phyloP scores from a whole-genome alignment of 1,284 basidiomycete species.

The Paramarasmius palmivorus region DNA sequence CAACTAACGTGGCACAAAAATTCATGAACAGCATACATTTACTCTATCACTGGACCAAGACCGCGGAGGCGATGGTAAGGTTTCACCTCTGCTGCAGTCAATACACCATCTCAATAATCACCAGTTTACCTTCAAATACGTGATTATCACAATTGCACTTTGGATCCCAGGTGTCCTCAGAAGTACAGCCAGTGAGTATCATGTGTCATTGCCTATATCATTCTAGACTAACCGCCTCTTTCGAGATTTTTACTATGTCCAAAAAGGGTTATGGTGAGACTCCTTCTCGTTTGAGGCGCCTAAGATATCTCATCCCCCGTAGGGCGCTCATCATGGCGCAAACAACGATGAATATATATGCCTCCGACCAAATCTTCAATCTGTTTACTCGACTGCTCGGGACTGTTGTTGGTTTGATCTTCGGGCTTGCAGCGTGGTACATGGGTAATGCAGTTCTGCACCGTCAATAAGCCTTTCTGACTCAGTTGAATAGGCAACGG shows the following conservation, averaged over 20 bases:
- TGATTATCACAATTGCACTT: slow-evolving; percentile 51
- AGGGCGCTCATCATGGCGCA: slow-evolving; percentile 73
- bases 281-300: neutral
- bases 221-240: neutral
- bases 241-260: slow-evolving; percentile 43
- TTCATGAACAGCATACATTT: slow-evolving; percentile 34
- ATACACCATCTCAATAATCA: no score
- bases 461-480: slow-evolving; percentile 2
- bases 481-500: slow-evolving; percentile 41
- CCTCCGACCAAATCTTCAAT: slow-evolving; percentile 61
- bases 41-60: slow-evolving; percentile 42
- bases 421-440: slow-evolving; percentile 63
- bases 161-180: slow-evolving; percentile 55
- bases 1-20: slow-evolving; percentile 42
- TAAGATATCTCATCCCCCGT: neutral
- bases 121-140: slow-evolving; percentile 60
- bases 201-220: neutral
- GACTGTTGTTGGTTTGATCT: slow-evolving; percentile 40
- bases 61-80: slow-evolving; percentile 44
- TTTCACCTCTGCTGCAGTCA: no score
- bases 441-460: slow-evolving; percentile 37
- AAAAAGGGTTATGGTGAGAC: slow-evolving; percentile 44
- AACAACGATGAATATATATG: slow-evolving; percentile 60
- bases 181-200: slow-evolving; percentile 42
- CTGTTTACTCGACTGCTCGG: slow-evolving; percentile 51